phyloP scores from a whole-genome alignment of 163 green algal species.

The Prototheca wickerhamii region DNA sequence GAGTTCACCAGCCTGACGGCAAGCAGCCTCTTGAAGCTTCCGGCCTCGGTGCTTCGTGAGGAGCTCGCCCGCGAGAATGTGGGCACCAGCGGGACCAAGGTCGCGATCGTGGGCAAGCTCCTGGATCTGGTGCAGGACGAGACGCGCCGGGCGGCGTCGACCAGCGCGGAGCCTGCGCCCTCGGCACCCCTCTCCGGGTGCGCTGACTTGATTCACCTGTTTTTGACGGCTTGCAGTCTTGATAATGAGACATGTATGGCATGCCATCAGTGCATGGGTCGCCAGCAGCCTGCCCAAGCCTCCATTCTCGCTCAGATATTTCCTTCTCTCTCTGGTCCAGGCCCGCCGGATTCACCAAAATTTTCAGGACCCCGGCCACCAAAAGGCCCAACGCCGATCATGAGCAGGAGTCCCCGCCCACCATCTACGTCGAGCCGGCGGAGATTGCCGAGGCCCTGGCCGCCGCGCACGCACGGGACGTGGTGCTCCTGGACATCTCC shows the following conservation, averaged over 20 bases:
- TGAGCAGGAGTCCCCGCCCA: too few species aligned
- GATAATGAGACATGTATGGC: too few species aligned
- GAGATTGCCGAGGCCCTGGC: conserved; percentile 8
- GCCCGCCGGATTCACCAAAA: too few species aligned
- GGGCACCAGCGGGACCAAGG: conserved; percentile 22
- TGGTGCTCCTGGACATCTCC: conserved; percentile 27
- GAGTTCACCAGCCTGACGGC: conserved; percentile 15
- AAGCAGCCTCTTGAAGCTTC: conserved; percentile 5
- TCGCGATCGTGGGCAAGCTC: conserved; percentile 15
- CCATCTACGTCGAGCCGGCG: background rate
- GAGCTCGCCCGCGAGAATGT: conserved; percentile 8
- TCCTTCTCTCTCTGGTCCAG: background rate
- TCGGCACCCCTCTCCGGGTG: background rate
- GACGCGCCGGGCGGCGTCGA: background rate
- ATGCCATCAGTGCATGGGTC: too few species aligned
- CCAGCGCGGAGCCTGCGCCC: background rate
- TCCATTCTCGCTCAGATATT: too few species aligned
- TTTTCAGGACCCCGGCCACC: too few species aligned
- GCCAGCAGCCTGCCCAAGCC: too few species aligned
- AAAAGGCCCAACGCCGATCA: too few species aligned
- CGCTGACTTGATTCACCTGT: too few species aligned
- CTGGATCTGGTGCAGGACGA: conserved; percentile 9
- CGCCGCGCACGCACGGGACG: conserved; percentile 19
- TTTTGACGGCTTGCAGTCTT: too few species aligned
- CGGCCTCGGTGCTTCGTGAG: conserved; percentile 9